Evolutionary conservation across 495 filamentous ascomycete species (phyloP).

Genomic region (Annulohypoxylon nitens): DNA sequence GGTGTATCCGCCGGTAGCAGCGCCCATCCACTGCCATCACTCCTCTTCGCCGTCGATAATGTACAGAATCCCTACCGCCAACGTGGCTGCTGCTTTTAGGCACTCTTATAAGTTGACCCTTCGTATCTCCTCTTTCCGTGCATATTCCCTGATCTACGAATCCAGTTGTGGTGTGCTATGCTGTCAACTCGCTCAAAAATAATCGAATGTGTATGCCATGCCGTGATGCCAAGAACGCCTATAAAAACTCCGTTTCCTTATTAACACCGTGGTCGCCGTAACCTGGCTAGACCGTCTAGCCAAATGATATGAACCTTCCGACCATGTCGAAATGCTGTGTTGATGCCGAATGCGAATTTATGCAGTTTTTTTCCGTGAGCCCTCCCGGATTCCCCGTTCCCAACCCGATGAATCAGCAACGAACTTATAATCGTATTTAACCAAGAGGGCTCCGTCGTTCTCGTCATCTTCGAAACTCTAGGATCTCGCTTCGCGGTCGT

Average conservation of each 20-base stretch:
- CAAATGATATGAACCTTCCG: constrained; percentile 39
- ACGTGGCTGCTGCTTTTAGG: constrained; percentile 13
- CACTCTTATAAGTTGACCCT: constrained; percentile 21
- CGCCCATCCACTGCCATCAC: neutral
- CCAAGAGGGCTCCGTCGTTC: neutral
- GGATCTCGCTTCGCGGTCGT: constrained; percentile 49
- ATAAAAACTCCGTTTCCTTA: constrained; percentile 17
- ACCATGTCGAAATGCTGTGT: constrained; percentile 36
- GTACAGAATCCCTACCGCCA: constrained; percentile 27
- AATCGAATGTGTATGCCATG: constrained; percentile 41
- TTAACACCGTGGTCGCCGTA: constrained; percentile 34
- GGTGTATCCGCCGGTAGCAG: constrained; percentile 21
- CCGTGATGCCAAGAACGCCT: constrained; percentile 39
- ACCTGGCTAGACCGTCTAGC: constrained; percentile 36
- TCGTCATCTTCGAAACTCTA: constrained; percentile 42
- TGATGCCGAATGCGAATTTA: constrained; percentile 47
- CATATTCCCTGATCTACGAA: constrained; percentile 21
- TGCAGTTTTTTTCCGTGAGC: constrained; percentile 30
- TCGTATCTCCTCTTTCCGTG: constrained; percentile 4
- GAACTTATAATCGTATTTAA: constrained; percentile 3
- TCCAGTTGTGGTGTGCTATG: constrained; percentile 31
- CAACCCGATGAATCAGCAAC: constrained; percentile 5
- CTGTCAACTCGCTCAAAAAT: constrained; percentile 30
- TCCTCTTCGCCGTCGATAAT: constrained; percentile 17
- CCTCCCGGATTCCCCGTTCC: constrained; percentile 10